Conservation (phyloP, 2,329 filamentous ascomycete species). For the Cladophialophora yegresii region DNA sequence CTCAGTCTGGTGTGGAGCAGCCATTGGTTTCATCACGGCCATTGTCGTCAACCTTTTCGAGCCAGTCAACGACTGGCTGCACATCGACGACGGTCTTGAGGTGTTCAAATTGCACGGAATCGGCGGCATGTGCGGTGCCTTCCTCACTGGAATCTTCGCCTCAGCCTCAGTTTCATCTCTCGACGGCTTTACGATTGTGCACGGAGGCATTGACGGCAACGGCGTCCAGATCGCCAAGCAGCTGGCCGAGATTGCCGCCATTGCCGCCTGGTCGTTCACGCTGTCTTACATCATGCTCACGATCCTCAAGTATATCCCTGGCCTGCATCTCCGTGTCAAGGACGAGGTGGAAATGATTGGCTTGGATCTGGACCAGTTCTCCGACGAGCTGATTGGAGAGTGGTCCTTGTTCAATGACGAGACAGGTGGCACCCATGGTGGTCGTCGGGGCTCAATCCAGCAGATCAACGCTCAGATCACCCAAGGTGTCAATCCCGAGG, state of each 20-base stretch:
- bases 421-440: background rate
- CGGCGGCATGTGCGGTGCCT: slow-evolving; percentile 60
- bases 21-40: slow-evolving; percentile 59
- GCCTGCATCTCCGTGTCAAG: slow-evolving; percentile 56
- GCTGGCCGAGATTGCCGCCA: slow-evolving; percentile 58
- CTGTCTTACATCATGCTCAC: slow-evolving; percentile 56
- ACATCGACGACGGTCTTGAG: slow-evolving; percentile 61
- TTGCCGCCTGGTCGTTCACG: slow-evolving; percentile 56
- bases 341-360: slow-evolving; percentile 60
- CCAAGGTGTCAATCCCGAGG: slow-evolving; percentile 17
- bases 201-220: slow-evolving; percentile 58
- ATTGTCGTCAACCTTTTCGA: slow-evolving; percentile 54
- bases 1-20: slow-evolving; percentile 65
- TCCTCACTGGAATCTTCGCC: slow-evolving; percentile 61
- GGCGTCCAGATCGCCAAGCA: slow-evolving; percentile 59
- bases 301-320: slow-evolving; percentile 53
- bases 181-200: slow-evolving; percentile 51
- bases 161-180: slow-evolving; percentile 47
- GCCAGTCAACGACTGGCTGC: slow-evolving; percentile 57
- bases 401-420: slow-evolving; percentile 42
- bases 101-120: slow-evolving; percentile 50
- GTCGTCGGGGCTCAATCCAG: slow-evolving; percentile 17
- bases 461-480: slow-evolving; percentile 28
- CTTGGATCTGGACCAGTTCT: slow-evolving; percentile 58
- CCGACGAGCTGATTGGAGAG: slow-evolving; percentile 59